Conservation (phyloP, 1,284 basidiomycete genomes). For the Afroboletus lepidellus region DNA sequence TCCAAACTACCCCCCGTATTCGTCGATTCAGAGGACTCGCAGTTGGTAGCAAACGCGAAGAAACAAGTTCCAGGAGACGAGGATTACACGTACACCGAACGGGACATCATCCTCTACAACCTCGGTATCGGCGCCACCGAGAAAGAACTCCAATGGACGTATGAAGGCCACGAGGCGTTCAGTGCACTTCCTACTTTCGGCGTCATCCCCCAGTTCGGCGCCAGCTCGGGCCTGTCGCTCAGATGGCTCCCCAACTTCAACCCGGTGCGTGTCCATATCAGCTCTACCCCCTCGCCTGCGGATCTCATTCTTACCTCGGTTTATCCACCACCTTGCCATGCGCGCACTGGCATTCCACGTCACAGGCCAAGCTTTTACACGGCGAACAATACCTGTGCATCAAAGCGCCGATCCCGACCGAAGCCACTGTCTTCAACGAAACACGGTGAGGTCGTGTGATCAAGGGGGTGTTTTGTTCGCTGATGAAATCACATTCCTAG, state of each 20-base stretch:
- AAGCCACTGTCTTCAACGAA: constrained; percentile 79
- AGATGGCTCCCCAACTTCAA: constrained; percentile 96
- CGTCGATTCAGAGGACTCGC: constrained; percentile 82
- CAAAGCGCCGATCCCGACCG: constrained; percentile 85
- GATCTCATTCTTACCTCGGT: neutral
- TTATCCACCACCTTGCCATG: neutral
- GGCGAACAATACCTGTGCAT: constrained; percentile 96
- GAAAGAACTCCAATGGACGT: constrained; percentile 90
- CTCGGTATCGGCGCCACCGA: constrained; percentile 94
- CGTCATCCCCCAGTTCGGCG: constrained; percentile 90
- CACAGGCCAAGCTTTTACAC: constrained; percentile 90
- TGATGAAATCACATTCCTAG: constrained; percentile 36
- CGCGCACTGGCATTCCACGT: too few relatives aligned
- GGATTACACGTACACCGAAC: constrained; percentile 79
- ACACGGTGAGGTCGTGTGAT: constrained; percentile 50
- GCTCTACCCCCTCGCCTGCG: neutral
- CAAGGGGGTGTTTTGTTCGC: neutral
- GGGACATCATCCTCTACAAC: constrained; percentile 95
- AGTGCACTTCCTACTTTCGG: constrained; percentile 90
- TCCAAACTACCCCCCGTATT: constrained; percentile 48
- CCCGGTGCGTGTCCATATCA: constrained; percentile 66
- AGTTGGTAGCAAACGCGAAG: constrained; percentile 84
- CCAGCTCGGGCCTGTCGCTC: constrained; percentile 60
- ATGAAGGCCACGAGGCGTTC: constrained; percentile 88
- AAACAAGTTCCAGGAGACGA: constrained; percentile 52